Evolutionary conservation across 768 basidiomycete genomes (phyloP).

Genomic region (Russula sp.): DNA sequence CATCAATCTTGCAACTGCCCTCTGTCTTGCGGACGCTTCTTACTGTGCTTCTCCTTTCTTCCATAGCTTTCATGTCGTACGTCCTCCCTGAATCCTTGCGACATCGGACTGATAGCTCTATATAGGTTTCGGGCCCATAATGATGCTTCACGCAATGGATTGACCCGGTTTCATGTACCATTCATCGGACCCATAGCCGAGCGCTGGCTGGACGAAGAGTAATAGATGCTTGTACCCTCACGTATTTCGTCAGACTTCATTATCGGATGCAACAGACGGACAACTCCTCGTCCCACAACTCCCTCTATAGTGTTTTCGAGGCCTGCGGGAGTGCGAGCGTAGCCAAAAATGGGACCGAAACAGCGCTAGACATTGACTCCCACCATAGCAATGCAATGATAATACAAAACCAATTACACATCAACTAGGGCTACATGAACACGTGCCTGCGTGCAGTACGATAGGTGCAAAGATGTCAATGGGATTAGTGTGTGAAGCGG

Average conservation of each 20-base stretch:
- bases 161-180: constrained; percentile 58
- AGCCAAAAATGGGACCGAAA: background rate
- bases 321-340: background rate
- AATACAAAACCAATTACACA: constrained; percentile 25
- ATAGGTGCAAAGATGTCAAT: constrained; percentile 31
- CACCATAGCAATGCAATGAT: constrained; percentile 26
- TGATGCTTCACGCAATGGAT: constrained; percentile 45
- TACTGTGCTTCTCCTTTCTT: constrained; percentile 40
- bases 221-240: constrained; percentile 9
- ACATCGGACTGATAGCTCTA: background rate
- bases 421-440: constrained; percentile 21
- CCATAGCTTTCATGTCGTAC: constrained; percentile 51
- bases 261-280: background rate
- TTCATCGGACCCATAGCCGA: constrained; percentile 60
- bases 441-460: constrained; percentile 24
- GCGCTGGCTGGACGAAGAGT: constrained; percentile 63
- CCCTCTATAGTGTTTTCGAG: background rate
- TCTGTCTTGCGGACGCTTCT: constrained; percentile 46
- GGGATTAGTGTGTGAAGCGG: constrained; percentile 28
- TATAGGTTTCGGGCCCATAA: constrained; percentile 45
- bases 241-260: background rate
- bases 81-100: constrained; percentile 25
- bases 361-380: constrained; percentile 15
- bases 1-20: constrained; percentile 48
- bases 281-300: background rate